phyloP scores from a whole-genome alignment of 345 rosid species.

The Bruguiera gymnorhiza region DNA sequence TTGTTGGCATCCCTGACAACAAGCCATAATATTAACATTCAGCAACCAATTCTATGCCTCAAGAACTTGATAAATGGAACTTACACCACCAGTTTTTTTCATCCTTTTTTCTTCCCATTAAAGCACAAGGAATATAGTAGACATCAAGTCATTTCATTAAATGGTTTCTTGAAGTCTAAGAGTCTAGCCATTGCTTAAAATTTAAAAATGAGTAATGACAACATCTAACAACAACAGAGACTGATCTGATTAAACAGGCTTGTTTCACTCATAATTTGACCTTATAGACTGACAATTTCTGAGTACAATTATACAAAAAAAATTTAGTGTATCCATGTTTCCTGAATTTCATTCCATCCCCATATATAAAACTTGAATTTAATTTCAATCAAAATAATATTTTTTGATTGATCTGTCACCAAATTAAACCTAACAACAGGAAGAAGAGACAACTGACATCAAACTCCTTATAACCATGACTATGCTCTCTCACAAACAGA shows the following conservation, averaged over 20 bases:
- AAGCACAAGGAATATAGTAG: background rate
- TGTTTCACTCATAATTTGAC: background rate
- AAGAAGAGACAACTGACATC: background rate
- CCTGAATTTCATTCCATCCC: too few relatives aligned
- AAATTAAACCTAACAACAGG: too few relatives aligned
- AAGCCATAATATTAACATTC: conserved; percentile 2
- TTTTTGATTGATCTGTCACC: too few relatives aligned
- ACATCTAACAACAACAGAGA: background rate
- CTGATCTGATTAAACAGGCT: background rate
- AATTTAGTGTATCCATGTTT: too few relatives aligned
- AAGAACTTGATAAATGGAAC: too few relatives aligned
- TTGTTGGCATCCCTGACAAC: conserved; percentile 90
- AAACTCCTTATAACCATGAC: background rate
- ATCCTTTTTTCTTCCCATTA: background rate
- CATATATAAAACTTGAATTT: too few relatives aligned
- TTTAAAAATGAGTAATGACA: background rate
- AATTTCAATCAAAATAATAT: too few relatives aligned
- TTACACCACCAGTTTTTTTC: too few relatives aligned
- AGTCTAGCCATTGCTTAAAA: background rate
- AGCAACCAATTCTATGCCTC: background rate
- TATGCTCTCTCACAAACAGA: background rate
- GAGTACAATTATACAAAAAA: too few relatives aligned
- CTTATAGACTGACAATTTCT: too few relatives aligned
- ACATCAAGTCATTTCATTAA: background rate
- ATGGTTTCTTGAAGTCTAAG: background rate